Evolutionary conservation across 1,139 yeast genomes (phyloP), one percentile per base, ranked within the genome.

Genomic region (Saccharomyces hybrid): DNA sequence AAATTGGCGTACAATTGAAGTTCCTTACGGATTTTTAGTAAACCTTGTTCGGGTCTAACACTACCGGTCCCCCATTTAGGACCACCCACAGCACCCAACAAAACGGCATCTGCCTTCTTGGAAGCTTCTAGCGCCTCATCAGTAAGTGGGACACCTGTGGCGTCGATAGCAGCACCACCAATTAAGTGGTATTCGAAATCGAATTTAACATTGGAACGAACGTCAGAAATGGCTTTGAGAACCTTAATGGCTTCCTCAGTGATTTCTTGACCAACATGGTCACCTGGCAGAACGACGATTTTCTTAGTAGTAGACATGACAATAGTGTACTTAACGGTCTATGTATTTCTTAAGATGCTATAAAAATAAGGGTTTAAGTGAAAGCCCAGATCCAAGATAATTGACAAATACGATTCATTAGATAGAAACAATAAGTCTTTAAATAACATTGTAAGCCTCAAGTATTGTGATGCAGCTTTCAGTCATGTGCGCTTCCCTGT

Each of bases 131-230:
- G 78, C 2, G 97, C 79, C 54, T 79, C 95, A 59, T 86, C 96
- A n/a, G 97, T 89, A 61, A 93, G 78, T 55, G 99, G 97, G 49
- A 71, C 82, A 53, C 99, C 99, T 49, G 96, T 86, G 56, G 97
- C 97, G 71, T 93, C 99, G 68, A 93, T 91, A 52, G 98, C 96
- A 53, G 98, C 97, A 63, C 99, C 99, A 58, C 99, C 99, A 66
- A 93, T 91, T 65, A 91, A 79, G 68, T 90, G 96, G 59, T 85
- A 75, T 66, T 86, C 79, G 72, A 89, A 88, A 53, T 86, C 81
- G 71, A 93, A 91, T 66, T 83, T 74, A 66, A 86, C 75, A 38
- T 75, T 69, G 34, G 91, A 86, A 52, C 85, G 81, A 55, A 73
- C 81, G 59, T 77, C 78, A 63, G 82, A 82, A 64, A 93, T 86